phyloP scores from a whole-genome alignment of 495 filamentous ascomycete genomes.

The Trichocladium uniseriatum region DNA sequence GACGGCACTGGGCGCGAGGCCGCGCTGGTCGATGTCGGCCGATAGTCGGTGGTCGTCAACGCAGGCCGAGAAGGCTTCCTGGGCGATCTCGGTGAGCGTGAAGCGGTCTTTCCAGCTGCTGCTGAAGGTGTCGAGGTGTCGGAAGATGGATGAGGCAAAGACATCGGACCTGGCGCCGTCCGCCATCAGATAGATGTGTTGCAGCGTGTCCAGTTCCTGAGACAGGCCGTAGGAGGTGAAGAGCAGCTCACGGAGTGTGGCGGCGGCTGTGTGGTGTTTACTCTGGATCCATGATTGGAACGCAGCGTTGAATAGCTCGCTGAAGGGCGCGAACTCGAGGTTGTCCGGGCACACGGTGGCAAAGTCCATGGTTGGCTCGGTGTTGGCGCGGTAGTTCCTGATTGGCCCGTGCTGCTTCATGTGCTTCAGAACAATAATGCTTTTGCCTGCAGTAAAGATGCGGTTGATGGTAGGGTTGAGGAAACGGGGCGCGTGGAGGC shows the following conservation, averaged over 20 bases:
- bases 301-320: conserved; percentile 57
- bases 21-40: conserved; percentile 40
- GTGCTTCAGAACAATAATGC: conserved; percentile 67
- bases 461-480: conserved; percentile 55
- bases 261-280: conserved; percentile 59
- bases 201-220: conserved; percentile 55
- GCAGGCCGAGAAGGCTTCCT: conserved; percentile 51
- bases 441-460: conserved; percentile 83
- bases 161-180: conserved; percentile 54
- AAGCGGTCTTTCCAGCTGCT: conserved; percentile 73
- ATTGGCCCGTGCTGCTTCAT: conserved; percentile 37
- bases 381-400: conserved; percentile 10
- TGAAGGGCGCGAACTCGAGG: conserved; percentile 55
- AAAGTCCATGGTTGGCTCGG: conserved; percentile 43
- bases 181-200: conserved; percentile 61
- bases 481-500: conserved; percentile 61
- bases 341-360: conserved; percentile 42
- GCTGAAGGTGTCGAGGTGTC: conserved; percentile 60
- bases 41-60: conserved; percentile 53
- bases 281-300: conserved; percentile 64
- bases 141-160: conserved; percentile 64
- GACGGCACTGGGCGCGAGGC: conserved; percentile 21
- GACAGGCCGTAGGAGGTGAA: conserved; percentile 61
- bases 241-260: conserved; percentile 53
- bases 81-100: conserved; percentile 68